Evolutionary conservation across 139 green algal genomes (phyloP).

Genomic region (Chlamydomonas sphaeroides): DNA sequence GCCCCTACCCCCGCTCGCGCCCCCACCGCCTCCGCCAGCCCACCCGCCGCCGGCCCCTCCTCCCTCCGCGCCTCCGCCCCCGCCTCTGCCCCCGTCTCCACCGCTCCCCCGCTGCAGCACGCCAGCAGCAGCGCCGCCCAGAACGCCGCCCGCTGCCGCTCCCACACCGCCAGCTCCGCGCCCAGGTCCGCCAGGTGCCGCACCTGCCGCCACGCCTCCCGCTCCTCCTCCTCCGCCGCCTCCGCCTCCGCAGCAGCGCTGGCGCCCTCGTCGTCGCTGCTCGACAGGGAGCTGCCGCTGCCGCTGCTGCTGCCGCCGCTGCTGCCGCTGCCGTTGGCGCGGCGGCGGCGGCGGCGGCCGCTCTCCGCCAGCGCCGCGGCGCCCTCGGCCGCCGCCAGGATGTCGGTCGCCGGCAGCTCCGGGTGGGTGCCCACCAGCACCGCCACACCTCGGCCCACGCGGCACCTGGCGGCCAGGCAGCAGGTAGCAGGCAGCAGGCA

Average conservation of each 20-base stretch:
- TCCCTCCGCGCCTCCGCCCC: too few species aligned
- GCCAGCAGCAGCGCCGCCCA: constrained; percentile 52
- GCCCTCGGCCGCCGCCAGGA: constrained; percentile 3
- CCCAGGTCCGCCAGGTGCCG: constrained; percentile 15
- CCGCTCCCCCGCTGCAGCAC: constrained; percentile 9
- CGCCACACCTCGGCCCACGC: constrained; percentile 55
- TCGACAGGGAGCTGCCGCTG: too few species aligned
- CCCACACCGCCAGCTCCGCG: constrained; percentile 19
- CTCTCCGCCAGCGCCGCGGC: too few species aligned
- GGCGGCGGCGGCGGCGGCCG: too few species aligned
- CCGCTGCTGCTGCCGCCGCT: too few species aligned
- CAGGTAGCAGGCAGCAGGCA: not conserved
- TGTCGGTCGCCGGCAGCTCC: constrained; percentile 60
- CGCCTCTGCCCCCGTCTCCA: not conserved
- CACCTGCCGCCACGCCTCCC: not conserved
- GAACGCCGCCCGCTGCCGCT: constrained; percentile 27
- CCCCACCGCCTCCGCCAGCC: not conserved
- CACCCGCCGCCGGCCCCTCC: too few species aligned
- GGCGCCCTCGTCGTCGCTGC: too few species aligned
- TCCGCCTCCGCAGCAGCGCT: too few species aligned
- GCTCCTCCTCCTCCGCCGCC: not conserved
- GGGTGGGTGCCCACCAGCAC: constrained; percentile 74
- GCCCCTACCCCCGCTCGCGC: too few species aligned
- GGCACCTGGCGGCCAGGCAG: constrained; percentile 30
- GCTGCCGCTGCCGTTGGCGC: too few species aligned